phyloP scores from a whole-genome alignment of 208 protist species.

The Trypanosoma melophagium region DNA sequence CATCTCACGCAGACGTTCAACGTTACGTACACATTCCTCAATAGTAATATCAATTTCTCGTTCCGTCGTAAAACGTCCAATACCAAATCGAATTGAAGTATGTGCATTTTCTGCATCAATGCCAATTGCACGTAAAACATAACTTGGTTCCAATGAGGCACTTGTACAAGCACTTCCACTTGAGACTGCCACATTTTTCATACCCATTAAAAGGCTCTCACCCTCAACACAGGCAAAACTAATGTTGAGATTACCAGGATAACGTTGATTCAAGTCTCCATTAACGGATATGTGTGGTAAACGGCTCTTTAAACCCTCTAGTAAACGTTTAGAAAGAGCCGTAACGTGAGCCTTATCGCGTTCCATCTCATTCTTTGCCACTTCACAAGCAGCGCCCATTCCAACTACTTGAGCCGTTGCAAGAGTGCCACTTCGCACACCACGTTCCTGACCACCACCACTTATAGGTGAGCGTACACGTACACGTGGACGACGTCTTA shows the following conservation, averaged over 20 bases:
- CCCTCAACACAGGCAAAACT: constrained; percentile 99
- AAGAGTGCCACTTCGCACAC: constrained; percentile 94
- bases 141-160: constrained; percentile 98
- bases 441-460: constrained; percentile 99
- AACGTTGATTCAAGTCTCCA: constrained; percentile 90
- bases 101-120: constrained; percentile 98
- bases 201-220: constrained; percentile 98
- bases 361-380: constrained; percentile 94
- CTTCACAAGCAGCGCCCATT: constrained; percentile 91
- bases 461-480: constrained; percentile 96
- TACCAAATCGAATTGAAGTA: constrained; percentile 99
- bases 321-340: constrained; percentile 83
- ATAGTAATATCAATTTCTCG: constrained; percentile 93
- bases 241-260: constrained; percentile 97
- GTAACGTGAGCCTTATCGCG: constrained; percentile 87
- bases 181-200: constrained; percentile 96
- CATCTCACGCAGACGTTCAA: constrained; percentile 96
- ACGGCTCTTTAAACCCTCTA: constrained; percentile 77
- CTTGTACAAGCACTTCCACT: constrained; percentile 99
- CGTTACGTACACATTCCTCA: constrained; percentile 87
- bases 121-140: constrained; percentile 98
- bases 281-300: constrained; percentile 93
- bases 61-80: constrained; percentile 98
- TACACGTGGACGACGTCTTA: constrained; percentile 94
- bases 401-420: constrained; percentile 93